Percentiles rank a stretch among this genome's conserved stretches.
Evolutionary conservation across 192 early-diverging fungal genomes (phyloP).

Genomic region (Thoreauomyces humboldtii): DNA sequence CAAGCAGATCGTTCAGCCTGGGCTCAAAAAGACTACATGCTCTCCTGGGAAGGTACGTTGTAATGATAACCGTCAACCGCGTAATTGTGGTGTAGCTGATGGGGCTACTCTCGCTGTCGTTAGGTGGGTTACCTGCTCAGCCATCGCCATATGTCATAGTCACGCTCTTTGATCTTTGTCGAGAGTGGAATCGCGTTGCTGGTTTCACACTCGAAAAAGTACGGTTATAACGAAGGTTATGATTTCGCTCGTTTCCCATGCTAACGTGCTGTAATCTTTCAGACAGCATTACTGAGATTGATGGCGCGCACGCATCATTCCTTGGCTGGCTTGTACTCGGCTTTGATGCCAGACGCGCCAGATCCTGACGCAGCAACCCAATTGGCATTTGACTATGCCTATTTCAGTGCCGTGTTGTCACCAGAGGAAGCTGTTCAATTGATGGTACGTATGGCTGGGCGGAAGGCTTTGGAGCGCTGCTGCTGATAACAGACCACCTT

Average conservation of each 20-base stretch:
- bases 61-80: background rate
- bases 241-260: background rate
- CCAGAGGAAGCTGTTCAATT: too few relatives aligned
- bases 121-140: background rate
- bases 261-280: too few relatives aligned
- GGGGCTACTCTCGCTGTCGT: background rate
- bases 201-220: constrained; percentile 21
- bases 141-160: constrained; percentile 8
- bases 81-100: background rate
- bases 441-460: too few relatives aligned
- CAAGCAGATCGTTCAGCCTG: background rate
- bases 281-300: too few relatives aligned
- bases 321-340: background rate
- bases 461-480: too few relatives aligned
- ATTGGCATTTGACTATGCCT: too few relatives aligned
- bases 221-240: background rate
- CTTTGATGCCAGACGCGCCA: background rate
- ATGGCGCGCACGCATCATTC: background rate
- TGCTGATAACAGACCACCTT: too few relatives aligned
- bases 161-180: constrained; percentile 13
- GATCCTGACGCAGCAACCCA: background rate
- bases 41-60: background rate
- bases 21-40: background rate
- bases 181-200: constrained; percentile 23
- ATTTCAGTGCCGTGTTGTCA: too few relatives aligned